Percentiles rank a stretch among this genome's conserved stretches.
These are phyloP conservation scores for Porphyra umbilicalis DNA, from an alignment of 31 red algal genomes.

Conservation along the genomic window DNA sequence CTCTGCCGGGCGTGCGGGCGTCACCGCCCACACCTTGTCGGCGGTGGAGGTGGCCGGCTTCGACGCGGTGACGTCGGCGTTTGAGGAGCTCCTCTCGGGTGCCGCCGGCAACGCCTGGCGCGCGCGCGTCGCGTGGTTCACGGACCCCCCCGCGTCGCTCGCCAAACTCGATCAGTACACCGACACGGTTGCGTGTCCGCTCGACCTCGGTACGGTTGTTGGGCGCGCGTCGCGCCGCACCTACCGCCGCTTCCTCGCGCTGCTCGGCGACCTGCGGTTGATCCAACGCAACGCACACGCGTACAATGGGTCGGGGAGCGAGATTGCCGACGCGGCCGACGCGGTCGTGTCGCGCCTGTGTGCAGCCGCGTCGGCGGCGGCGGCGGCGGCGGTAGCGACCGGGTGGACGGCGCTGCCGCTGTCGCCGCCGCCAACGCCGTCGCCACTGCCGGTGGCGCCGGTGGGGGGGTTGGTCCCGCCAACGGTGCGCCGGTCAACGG, in stretches of 20 bases:
- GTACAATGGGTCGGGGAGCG: background rate
- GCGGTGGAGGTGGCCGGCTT: conserved; percentile 55
- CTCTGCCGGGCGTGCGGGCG: background rate
- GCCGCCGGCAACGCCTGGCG: conserved; percentile 34
- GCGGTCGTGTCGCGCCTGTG: background rate
- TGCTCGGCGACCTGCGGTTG: conserved; percentile 39
- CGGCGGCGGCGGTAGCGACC: background rate
- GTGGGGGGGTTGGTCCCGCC: background rate
- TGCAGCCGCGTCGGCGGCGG: background rate
- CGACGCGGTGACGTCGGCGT: conserved; percentile 33
- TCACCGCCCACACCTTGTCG: background rate
- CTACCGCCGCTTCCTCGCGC: conserved; percentile 57
- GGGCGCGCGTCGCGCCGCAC: conserved; percentile 49
- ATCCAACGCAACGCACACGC: conserved; percentile 35
- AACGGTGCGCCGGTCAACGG: background rate
- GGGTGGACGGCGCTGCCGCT: background rate
- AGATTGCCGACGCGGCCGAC: background rate
- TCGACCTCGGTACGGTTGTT: conserved; percentile 63
- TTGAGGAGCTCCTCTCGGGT: conserved; percentile 32
- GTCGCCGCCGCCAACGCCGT: background rate
- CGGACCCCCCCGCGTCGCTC: conserved; percentile 43
- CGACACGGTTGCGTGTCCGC: conserved; percentile 46
- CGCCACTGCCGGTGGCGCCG: background rate
- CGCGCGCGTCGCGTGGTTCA: conserved; percentile 39
- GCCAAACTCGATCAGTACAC: conserved; percentile 37